A percentile compares a stretch with the other conserved stretches of the same genome.
Evolutionary conservation across 805 yeast species (phyloP).

Genomic region (Myxozyma sirexii): DNA sequence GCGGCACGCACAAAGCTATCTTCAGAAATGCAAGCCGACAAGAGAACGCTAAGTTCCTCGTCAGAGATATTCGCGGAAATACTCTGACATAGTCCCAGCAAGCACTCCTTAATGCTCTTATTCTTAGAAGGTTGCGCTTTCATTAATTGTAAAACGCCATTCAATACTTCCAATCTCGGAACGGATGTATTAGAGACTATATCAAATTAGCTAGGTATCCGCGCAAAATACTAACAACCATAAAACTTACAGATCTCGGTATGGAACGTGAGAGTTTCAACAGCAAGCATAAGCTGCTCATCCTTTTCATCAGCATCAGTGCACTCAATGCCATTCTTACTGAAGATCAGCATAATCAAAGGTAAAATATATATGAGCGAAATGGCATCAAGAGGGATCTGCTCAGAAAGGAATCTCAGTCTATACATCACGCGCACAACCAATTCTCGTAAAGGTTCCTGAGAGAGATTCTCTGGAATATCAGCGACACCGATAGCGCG

Average conservation of each 20-base stretch:
- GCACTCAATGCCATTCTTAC: constrained; percentile 56
- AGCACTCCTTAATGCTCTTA: constrained; percentile 80
- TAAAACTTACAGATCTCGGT: constrained; percentile 52
- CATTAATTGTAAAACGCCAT: constrained; percentile 66
- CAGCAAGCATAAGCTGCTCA: constrained; percentile 70
- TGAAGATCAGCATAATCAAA: constrained; percentile 65
- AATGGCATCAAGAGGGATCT: constrained; percentile 65
- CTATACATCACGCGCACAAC: constrained; percentile 72
- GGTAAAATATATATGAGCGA: constrained; percentile 78
- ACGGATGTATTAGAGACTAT: constrained; percentile 59
- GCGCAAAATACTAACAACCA: background rate
- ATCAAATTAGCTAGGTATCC: background rate
- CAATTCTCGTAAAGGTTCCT: constrained; percentile 57
- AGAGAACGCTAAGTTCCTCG: constrained; percentile 60
- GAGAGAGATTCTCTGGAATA: constrained; percentile 45
- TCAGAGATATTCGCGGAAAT: constrained; percentile 63
- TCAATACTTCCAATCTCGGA: constrained; percentile 68
- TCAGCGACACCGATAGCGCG: constrained; percentile 55
- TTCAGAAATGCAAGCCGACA: constrained; percentile 60
- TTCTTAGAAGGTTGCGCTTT: constrained; percentile 70
- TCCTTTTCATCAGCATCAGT: constrained; percentile 78
- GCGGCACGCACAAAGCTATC: constrained; percentile 75
- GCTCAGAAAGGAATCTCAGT: constrained; percentile 72
- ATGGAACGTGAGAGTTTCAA: constrained; percentile 45
- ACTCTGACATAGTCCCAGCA: constrained; percentile 74